Evolutionary conservation across 2,329 filamentous ascomycete species (phyloP).

Genomic region (Claviceps pusilla): DNA sequence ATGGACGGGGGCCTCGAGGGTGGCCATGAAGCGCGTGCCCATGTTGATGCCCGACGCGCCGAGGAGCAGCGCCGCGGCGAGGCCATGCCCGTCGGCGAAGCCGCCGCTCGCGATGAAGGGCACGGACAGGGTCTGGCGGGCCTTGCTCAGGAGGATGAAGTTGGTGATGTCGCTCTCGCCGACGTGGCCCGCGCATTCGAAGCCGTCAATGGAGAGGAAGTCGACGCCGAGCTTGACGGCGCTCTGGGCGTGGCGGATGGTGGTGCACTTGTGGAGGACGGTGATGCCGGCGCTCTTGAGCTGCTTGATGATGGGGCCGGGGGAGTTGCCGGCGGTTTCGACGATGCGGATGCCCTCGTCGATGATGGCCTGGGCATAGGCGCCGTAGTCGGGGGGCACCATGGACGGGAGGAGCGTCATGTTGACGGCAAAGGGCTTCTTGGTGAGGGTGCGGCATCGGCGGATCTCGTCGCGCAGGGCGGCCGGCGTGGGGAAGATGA

Average conservation of each 20-base stretch:
- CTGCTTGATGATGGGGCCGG: slow-evolving; percentile 77
- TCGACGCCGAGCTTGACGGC: slow-evolving; percentile 91
- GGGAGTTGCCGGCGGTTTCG: slow-evolving; percentile 79
- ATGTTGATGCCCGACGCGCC: slow-evolving; percentile 95
- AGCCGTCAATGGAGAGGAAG: slow-evolving; percentile 92
- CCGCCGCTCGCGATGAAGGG: slow-evolving; percentile 95
- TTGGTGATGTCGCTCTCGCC: slow-evolving; percentile 81
- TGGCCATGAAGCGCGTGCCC: slow-evolving; percentile 97
- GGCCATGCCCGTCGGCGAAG: slow-evolving; percentile 84
- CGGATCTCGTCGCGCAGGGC: slow-evolving; percentile 88
- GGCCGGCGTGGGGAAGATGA: slow-evolving; percentile 85
- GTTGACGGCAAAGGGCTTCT: slow-evolving; percentile 79
- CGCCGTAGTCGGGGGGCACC: slow-evolving; percentile 79
- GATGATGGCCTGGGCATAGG: slow-evolving; percentile 83
- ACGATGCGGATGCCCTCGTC: slow-evolving; percentile 86
- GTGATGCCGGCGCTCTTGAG: slow-evolving; percentile 67
- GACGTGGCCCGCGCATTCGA: slow-evolving; percentile 88
- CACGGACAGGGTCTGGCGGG: slow-evolving; percentile 66
- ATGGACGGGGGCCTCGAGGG: slow-evolving; percentile 83
- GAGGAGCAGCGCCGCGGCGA: slow-evolving; percentile 78
- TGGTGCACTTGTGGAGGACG: slow-evolving; percentile 94
- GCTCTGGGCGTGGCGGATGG: slow-evolving; percentile 80
- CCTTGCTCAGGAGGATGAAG: slow-evolving; percentile 73
- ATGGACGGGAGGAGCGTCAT: slow-evolving; percentile 84
- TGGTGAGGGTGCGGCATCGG: slow-evolving; percentile 65